Evolutionary conservation across 2,329 filamentous ascomycete genomes (phyloP).

Genomic region (Fusarium oxysporum): DNA sequence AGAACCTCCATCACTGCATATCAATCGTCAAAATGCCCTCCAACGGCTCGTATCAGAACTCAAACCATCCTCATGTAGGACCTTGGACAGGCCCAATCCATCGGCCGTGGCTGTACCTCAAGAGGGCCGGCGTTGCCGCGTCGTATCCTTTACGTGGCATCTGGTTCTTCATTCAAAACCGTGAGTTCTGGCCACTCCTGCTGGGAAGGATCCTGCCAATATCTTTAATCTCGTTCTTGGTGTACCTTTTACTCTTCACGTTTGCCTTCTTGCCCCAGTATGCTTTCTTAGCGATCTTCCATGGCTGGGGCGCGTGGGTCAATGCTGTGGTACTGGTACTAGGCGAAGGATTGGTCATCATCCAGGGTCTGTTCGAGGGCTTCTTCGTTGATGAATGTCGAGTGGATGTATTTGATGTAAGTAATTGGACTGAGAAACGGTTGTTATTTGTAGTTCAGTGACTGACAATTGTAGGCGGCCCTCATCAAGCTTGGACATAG

Average conservation of each 20-base stretch:
- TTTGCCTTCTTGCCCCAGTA: constrained; percentile 92
- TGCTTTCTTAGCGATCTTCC: constrained; percentile 89
- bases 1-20: neutral
- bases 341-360: constrained; percentile 81
- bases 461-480: constrained; percentile 62
- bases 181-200: constrained; percentile 86
- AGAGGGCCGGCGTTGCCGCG: constrained; percentile 58
- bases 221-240: constrained; percentile 81
- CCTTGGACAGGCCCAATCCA: constrained; percentile 44
- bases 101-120: constrained; percentile 57
- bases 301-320: constrained; percentile 87
- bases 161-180: constrained; percentile 81
- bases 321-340: constrained; percentile 89
- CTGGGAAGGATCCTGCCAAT: constrained; percentile 82
- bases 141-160: constrained; percentile 77
- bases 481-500: constrained; percentile 79
- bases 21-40: constrained; percentile 32
- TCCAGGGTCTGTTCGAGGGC: constrained; percentile 77
- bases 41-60: constrained; percentile 14
- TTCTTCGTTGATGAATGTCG: constrained; percentile 84
- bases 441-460: neutral
- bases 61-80: constrained; percentile 27
- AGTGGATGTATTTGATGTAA: constrained; percentile 86
- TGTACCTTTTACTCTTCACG: constrained; percentile 87
- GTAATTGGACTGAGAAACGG: constrained; percentile 37